Evolutionary conservation across 176 grass and related monocot species (phyloP), one percentile per base, ranked within the genome.

Genomic region (Ananas comosus): DNA sequence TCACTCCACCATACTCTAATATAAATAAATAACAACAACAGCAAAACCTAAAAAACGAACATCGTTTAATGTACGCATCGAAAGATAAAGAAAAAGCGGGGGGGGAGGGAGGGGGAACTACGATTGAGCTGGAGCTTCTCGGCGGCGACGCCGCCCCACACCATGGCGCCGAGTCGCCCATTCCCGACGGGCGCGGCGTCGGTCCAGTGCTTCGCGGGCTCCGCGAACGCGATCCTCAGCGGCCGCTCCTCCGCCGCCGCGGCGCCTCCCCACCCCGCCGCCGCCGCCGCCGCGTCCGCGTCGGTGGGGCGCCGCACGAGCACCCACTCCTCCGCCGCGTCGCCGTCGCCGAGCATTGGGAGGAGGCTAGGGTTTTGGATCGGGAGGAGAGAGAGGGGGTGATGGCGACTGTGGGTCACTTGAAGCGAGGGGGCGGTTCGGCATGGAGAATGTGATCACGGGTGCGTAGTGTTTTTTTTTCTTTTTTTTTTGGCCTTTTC

Each of bases 101-200:
- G 47, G 10, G 14, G 22, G 22, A 53, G 48, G 53, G 23, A 22
- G 42, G 12, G 59, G 18, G 5, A 2, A n/a, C 64, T 87, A 96
- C 92, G 81, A 78, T 96, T 96, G 50, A 96, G 86, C 29, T 96
- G 92, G 74, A 96, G 81, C 67, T 65, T 92, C 76, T 96, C 92
- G 48, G 79, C 78, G 49, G 22, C 54, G 73, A 96, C 88, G 67
- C 83, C 86, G 59, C 92, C 92, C 92, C 92, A 96, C n/a, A 96
- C 67, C 86, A 91, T 76, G 64, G 76, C 88, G 2, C 92, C 92
- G 11, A 96, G 88, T 59, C 79, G 25, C 48, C 92, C 92, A 42
- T 92, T 96, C 18, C 92, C 92, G 70, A 96, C 80, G 9, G 92
- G 92, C 14, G 74, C 64, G 23, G 92, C 86, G 64, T 96, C 92